Conservation (phyloP, 1,284 basidiomycete species). For the Hortiboletus rubellus region DNA sequence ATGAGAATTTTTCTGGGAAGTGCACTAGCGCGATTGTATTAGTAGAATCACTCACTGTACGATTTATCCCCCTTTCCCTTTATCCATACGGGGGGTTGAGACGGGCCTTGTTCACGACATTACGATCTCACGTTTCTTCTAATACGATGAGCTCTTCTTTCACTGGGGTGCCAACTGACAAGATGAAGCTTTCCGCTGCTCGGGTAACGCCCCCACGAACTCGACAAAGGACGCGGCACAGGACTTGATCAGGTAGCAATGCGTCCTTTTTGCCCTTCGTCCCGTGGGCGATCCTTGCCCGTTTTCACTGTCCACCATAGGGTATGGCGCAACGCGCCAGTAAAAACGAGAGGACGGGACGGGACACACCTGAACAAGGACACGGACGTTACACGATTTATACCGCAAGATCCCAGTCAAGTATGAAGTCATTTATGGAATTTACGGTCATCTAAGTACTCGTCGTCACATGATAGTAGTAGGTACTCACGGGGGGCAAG, state of each 20-base stretch:
- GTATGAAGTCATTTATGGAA: too few relatives aligned
- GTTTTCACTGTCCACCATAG: conserved; percentile 47
- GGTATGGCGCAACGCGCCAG: too few relatives aligned
- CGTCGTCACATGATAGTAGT: too few relatives aligned
- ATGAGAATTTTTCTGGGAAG: not conserved
- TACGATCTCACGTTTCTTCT: not conserved
- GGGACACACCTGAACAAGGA: conserved; percentile 53
- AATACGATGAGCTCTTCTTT: not conserved
- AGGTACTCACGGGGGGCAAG: too few relatives aligned
- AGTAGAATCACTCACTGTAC: not conserved
- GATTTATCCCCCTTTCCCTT: not conserved
- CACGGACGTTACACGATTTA: conserved; percentile 29
- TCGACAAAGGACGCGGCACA: conserved; percentile 50
- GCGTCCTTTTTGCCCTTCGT: conserved; percentile 45
- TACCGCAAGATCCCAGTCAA: too few relatives aligned
- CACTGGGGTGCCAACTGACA: too few relatives aligned
- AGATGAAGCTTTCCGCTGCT: not conserved
- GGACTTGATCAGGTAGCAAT: conserved; percentile 51
- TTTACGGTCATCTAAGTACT: too few relatives aligned
- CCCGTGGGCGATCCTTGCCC: conserved; percentile 62
- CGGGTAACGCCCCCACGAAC: conserved; percentile 49
- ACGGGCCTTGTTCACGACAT: not conserved
- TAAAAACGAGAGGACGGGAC: not conserved
- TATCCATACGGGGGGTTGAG: too few relatives aligned
- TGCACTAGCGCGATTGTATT: not conserved